Evolutionary conservation across 2,329 filamentous ascomycete species (phyloP), one percentile per base, ranked within the genome.

Genomic region (Neofusicoccum sp.): DNA sequence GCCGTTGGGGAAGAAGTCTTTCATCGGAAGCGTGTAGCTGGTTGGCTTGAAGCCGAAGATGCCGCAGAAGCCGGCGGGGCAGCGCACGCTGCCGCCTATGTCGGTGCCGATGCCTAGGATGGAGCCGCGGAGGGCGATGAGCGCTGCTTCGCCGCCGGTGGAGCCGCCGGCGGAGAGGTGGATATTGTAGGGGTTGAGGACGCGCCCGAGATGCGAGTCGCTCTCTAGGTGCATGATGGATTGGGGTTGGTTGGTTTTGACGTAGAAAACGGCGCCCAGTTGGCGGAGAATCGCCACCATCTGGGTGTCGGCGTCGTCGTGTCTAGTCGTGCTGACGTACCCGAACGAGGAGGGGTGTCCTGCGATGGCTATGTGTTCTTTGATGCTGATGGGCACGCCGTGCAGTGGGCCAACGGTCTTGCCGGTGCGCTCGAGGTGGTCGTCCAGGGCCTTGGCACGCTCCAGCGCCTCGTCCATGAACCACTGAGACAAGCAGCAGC

Each of bases 341-440:
- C 86, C 86, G 4, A 88, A 73, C 0, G 86, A 87, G 0, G 82
- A 81, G 60, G 88, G 84, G 3, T 81, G 71, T 1, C 84, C 86
- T 64, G 81, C 81, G 47, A 89, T 76, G 31, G 87, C 82, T 71
- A 88, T 89, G 14, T 85, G 84, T 56, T 89, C 87, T 69, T 77
- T 63, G 14, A 63, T n/a, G 29, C 45, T 48, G 4, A 58, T 56
- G 16, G 52, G 41, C 7, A 62, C 71, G 0, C 83, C 85, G 70
- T 85, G 84, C 9, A 83, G 67, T 28, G 81, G 77, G 3, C 84
- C 83, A n/a, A 64, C 2, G 0, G 67, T 66, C 44, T 66, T 67
- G 9, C 68, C 67, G 28, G 64, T 66, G 28, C 64, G 65, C 28
- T 74, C 65, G 3, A 82, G 75, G 61, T 84, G 75, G 0, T 78